These are phyloP conservation scores for Saposhnikovia divaricata DNA, from an alignment of 129 eudicot species.

Conservation along the genomic window DNA sequence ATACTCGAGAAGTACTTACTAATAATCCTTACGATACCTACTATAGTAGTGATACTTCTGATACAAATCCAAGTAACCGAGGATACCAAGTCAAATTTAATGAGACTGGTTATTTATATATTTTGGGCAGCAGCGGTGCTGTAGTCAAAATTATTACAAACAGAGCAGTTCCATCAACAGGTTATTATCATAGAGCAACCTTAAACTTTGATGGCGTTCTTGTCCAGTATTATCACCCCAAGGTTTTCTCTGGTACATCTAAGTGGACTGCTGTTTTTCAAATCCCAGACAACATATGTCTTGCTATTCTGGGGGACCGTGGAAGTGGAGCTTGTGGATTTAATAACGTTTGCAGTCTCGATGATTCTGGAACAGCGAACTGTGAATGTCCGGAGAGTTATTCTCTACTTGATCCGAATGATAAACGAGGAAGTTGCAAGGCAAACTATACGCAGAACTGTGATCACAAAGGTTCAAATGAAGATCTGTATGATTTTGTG, in stretches of 20 bases:
- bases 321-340: neutral
- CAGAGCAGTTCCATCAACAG: neutral
- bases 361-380: neutral
- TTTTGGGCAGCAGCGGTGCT: neutral
- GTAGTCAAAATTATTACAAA: neutral
- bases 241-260: neutral
- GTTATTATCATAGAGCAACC: neutral
- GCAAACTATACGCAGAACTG: neutral
- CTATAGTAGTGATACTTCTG: neutral
- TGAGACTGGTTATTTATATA: neutral
- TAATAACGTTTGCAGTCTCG: neutral
- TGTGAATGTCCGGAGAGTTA: neutral
- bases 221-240: slow-evolving; percentile 1
- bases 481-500: neutral
- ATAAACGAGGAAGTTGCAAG: slow-evolving; percentile 2
- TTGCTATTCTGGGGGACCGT: neutral
- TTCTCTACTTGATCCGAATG: neutral
- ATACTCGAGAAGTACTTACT: neutral
- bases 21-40: neutral
- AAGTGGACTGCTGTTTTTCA: neutral
- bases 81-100: neutral
- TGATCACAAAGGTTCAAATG: neutral
- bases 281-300: neutral
- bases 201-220: neutral
- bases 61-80: neutral